Conservation (phyloP, 768 basidiomycete genomes). For the Collybia sp. region DNA sequence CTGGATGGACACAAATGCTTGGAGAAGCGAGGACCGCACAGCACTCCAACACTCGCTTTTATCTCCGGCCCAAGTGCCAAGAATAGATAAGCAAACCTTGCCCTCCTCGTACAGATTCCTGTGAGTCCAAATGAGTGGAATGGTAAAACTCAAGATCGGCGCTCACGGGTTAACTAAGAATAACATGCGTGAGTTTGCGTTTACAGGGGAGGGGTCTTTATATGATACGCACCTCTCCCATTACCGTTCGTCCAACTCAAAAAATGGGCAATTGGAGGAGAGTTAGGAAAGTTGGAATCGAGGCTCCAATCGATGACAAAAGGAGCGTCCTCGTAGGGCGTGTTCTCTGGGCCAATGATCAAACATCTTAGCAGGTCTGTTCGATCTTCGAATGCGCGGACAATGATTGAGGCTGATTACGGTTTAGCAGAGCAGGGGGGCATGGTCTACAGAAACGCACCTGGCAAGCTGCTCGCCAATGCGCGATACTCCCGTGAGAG, state of each 20-base stretch:
- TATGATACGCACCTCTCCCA: slow-evolving; percentile 59
- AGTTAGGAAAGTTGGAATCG: slow-evolving; percentile 78
- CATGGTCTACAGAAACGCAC: slow-evolving; percentile 35
- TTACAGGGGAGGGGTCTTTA: slow-evolving; percentile 1
- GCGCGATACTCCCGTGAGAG: slow-evolving; percentile 81
- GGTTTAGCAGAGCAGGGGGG: neutral
- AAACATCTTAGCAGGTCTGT: slow-evolving; percentile 81
- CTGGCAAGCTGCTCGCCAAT: slow-evolving; percentile 75
- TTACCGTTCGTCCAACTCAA: slow-evolving; percentile 94
- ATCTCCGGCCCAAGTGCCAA: slow-evolving; percentile 92
- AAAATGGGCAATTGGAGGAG: slow-evolving; percentile 86
- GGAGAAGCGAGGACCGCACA: slow-evolving; percentile 78
- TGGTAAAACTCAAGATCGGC: neutral
- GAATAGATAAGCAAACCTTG: slow-evolving; percentile 88
- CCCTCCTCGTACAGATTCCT: slow-evolving; percentile 95
- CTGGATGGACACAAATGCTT: slow-evolving; percentile 92
- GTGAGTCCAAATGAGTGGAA: neutral
- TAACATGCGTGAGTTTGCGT: slow-evolving; percentile 6
- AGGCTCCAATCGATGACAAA: slow-evolving; percentile 95
- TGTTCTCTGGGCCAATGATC: slow-evolving; percentile 91
- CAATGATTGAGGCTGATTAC: slow-evolving; percentile 71
- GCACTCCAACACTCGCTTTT: slow-evolving; percentile 85
- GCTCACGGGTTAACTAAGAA: slow-evolving; percentile 72
- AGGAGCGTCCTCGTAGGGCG: slow-evolving; percentile 92
- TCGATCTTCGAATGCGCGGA: slow-evolving; percentile 88